Conservation (phyloP, 1,139 yeast genomes). For the Candida freyschussii region DNA sequence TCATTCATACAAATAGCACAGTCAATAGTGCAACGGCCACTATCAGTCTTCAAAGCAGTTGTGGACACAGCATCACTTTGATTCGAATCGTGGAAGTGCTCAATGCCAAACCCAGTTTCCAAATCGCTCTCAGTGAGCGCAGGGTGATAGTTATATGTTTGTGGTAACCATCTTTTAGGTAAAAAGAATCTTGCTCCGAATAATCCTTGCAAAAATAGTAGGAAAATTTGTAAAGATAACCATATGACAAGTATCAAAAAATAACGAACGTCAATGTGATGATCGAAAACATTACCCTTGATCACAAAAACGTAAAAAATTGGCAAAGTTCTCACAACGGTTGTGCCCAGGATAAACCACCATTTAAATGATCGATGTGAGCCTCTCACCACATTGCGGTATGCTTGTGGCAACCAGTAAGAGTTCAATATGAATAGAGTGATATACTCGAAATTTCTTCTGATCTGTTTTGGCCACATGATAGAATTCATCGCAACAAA, state of each 20-base stretch:
- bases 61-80: conserved; percentile 14
- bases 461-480: conserved; percentile 57
- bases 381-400: conserved; percentile 71
- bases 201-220: conserved; percentile 56
- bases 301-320: conserved; percentile 53
- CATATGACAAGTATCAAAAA: conserved; percentile 42
- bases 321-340: conserved; percentile 60
- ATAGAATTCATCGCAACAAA: conserved; percentile 54
- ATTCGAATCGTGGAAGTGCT: conserved; percentile 22
- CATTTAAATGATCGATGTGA: conserved; percentile 61
- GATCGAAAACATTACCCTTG: conserved; percentile 44
- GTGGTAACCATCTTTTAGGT: conserved; percentile 68
- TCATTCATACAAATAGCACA: conserved; percentile 91
- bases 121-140: conserved; percentile 54
- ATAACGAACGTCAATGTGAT: conserved; percentile 47
- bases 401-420: conserved; percentile 88
- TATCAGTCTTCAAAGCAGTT: conserved; percentile 19
- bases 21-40: conserved; percentile 41
- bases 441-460: conserved; percentile 55
- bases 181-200: conserved; percentile 83
- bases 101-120: conserved; percentile 49
- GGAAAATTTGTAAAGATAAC: conserved; percentile 48
- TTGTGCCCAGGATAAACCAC: conserved; percentile 67
- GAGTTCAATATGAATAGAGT: conserved; percentile 54
- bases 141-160: conserved; percentile 80